Conservation (phyloP, 2,329 filamentous ascomycete species). For the Monosporascus cannonballus region DNA sequence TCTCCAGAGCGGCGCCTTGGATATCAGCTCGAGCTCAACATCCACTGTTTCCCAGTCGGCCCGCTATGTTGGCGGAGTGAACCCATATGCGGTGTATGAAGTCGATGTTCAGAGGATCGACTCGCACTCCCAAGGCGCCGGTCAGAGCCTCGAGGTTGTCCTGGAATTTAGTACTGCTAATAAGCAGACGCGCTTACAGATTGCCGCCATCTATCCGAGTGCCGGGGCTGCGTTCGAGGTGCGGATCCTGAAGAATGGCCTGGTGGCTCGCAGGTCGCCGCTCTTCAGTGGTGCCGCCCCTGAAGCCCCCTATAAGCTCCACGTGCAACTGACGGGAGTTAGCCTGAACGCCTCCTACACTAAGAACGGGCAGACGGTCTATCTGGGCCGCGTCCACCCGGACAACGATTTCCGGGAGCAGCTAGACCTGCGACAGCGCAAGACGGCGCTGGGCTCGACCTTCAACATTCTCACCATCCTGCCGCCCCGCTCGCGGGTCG, state of each 20-base stretch:
- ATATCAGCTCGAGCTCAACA: neutral
- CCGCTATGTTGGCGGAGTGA: neutral
- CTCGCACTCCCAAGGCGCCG: neutral
- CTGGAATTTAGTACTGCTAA: neutral
- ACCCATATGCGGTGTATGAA: neutral
- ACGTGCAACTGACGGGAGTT: neutral
- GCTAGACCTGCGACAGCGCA: neutral
- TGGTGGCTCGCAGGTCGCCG: neutral
- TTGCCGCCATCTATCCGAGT: neutral
- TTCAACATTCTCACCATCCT: neutral
- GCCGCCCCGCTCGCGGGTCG: neutral
- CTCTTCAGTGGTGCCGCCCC: neutral
- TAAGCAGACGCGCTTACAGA: neutral
- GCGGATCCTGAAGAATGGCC: neutral
- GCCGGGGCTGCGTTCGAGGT: neutral
- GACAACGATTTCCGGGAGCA: neutral
- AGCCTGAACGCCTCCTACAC: slow-evolving; percentile 1
- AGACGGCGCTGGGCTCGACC: neutral
- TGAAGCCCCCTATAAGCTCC: neutral
- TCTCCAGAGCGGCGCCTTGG: neutral
- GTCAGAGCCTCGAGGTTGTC: neutral
- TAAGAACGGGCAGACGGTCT: neutral
- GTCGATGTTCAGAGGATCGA: neutral
- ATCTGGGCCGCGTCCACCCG: slow-evolving; percentile 1
- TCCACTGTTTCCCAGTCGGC: neutral